phyloP scores from a whole-genome alignment of 345 rosid genomes.

The Salix suchowensis region DNA sequence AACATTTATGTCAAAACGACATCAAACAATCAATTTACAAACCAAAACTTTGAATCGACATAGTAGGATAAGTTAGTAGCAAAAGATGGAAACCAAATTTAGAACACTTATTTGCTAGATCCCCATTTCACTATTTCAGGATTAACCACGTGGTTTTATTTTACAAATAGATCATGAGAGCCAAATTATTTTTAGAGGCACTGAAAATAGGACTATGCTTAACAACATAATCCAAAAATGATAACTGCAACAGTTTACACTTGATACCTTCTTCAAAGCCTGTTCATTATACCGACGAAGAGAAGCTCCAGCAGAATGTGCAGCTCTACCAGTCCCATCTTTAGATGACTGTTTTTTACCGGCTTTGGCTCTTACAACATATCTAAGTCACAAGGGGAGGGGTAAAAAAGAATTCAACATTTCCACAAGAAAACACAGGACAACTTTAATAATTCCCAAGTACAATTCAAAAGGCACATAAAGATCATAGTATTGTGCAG shows the following conservation, averaged over 20 bases:
- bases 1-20: neutral
- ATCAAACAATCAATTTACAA: neutral
- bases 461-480: neutral
- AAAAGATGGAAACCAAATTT: neutral
- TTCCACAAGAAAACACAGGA: neutral
- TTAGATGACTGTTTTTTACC: slow-evolving; percentile 93
- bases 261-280: slow-evolving; percentile 80
- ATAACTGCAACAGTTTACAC: neutral
- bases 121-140: no score
- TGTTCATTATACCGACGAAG: slow-evolving; percentile 92
- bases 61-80: neutral
- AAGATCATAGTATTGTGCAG: neutral
- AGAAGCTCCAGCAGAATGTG: slow-evolving; percentile 94
- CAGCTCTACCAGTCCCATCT: slow-evolving; percentile 75
- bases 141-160: no score
- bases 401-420: neutral
- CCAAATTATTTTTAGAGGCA: no score
- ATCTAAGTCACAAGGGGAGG: slow-evolving; percentile 41
- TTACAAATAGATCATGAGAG: no score
- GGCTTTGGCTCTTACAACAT: slow-evolving; percentile 96
- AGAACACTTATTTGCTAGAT: no score
- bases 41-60: neutral
- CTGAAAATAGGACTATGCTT: no score
- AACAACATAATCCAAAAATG: no score
- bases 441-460: no score